Evolutionary conservation across 306 rosid species (phyloP), one percentile per base, ranked within the genome.

Genomic region (Vicia sativa): DNA sequence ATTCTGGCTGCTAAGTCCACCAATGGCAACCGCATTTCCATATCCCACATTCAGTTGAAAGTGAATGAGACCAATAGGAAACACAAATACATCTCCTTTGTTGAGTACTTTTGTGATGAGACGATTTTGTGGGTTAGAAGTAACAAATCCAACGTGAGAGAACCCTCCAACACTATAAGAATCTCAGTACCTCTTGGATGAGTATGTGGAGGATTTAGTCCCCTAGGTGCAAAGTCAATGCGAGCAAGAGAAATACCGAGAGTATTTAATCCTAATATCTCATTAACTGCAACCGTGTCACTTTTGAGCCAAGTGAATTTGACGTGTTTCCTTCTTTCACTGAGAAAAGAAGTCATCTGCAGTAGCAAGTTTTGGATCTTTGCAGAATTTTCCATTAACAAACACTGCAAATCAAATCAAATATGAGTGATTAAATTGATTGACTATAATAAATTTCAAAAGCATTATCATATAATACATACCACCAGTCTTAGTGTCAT

Each of bases 361-460:
- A 1, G 21, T 58, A 3, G 4, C 79, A 4, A 23, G 48, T 15
- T 69, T 70, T 11, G 83, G 83, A 28, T 79, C 73, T 70, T 74
- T 79, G 70, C 79, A 74, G 21, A 79, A 74, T 11, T 69, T 79
- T 48, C 79, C 83, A 56, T 79, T 79, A 38, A 79, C 79, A 39
- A 79, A 79, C 26, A 79, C 79, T 74, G 77, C 15, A 45, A 56
- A 9, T 16, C 31, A 63, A 34, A 28, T 6, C 23, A 21, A 21
- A 21, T 21, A 46, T 7, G 16, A 46, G 9, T n/a, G 0, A 5
- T 43, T 13, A 14, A 14, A 15, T 1, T 5, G 9, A 29, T 29
- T 29, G 34, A 29, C 34, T 29, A 0, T 29, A 29, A 29, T 4
- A 6, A 29, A 4, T 0, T 4, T 1, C 4, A 29, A 29, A 29